Conservation (phyloP, 129 eudicot species). For the Logfia minima region DNA sequence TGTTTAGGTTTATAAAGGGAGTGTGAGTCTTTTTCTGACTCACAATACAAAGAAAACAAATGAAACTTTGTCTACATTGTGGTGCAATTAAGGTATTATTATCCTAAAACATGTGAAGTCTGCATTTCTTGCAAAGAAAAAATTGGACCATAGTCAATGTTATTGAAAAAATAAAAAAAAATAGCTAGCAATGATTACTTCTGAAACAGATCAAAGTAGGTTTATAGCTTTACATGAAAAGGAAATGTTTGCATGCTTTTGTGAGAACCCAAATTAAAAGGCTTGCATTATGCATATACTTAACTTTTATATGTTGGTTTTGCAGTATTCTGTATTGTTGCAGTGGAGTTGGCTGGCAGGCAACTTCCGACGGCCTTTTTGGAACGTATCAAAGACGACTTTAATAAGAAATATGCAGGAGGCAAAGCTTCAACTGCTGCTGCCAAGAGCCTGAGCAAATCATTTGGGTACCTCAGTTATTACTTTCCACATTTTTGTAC, state of each 20-base stretch:
- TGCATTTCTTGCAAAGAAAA: too few species aligned
- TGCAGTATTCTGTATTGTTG: constrained; percentile 73
- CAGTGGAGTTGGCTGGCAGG: constrained; percentile 63
- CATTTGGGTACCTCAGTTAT: constrained; percentile 49
- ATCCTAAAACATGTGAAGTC: not conserved
- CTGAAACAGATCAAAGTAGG: not conserved
- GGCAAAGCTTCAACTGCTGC: constrained; percentile 65
- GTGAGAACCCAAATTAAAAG: not conserved
- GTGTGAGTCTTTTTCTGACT: not conserved
- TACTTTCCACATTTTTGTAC: not conserved
- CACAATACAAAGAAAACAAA: too few species aligned
- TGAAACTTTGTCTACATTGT: not conserved
- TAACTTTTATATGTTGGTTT: not conserved
- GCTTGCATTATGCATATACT: not conserved
- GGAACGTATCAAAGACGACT: constrained; percentile 68
- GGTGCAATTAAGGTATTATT: not conserved
- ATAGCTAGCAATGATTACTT: not conserved
- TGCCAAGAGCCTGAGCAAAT: constrained; percentile 55
- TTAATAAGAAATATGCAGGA: constrained; percentile 53
- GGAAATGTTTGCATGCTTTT: not conserved
- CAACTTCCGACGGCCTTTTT: constrained; percentile 53
- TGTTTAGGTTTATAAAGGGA: too few species aligned
- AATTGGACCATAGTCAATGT: too few species aligned
- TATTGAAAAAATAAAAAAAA: too few species aligned
- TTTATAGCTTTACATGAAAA: too few species aligned